Evolutionary conservation across 148 eudicot genomes (phyloP).

Genomic region (Camellia granthamiana): DNA sequence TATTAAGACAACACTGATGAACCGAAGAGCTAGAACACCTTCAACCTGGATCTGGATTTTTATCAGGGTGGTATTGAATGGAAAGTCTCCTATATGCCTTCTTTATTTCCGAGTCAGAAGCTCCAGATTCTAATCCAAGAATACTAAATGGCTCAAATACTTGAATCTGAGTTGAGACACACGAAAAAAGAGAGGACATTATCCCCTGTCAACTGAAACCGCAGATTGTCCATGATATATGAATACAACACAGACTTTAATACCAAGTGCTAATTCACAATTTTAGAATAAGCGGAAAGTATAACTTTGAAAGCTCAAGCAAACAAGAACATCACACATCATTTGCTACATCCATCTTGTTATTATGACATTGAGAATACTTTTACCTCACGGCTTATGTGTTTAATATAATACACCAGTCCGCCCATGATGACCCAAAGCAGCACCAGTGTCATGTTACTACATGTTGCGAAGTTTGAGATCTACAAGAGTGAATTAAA

Average conservation of each 20-base stretch:
- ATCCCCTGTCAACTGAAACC: neutral
- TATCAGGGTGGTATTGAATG: conserved; percentile 93
- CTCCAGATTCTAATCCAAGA: conserved; percentile 91
- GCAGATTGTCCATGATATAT: neutral
- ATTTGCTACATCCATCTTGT: neutral
- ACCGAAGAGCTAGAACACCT: conserved; percentile 20
- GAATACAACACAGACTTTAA: neutral
- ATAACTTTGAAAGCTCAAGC: neutral
- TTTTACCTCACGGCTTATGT: conserved; percentile 76
- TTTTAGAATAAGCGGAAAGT: conserved; percentile 1
- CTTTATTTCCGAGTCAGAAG: conserved; percentile 78
- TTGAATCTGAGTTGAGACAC: conserved; percentile 43
- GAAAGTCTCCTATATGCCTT: conserved; percentile 95
- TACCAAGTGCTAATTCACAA: conserved; percentile 1
- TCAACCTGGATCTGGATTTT: conserved; percentile 98
- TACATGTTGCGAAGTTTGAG: conserved; percentile 68
- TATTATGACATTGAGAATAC: neutral
- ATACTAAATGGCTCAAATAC: conserved; percentile 89
- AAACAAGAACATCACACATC: neutral
- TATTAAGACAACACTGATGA: neutral
- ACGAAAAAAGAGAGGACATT: neutral
- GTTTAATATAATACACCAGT: conserved; percentile 72
- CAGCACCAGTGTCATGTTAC: conserved; percentile 77
- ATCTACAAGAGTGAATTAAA: conserved; percentile 41
- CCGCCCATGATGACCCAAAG: conserved; percentile 82